Conservation (phyloP, 2,329 filamentous ascomycete species). For the Ophiocordyceps sinensis region DNA sequence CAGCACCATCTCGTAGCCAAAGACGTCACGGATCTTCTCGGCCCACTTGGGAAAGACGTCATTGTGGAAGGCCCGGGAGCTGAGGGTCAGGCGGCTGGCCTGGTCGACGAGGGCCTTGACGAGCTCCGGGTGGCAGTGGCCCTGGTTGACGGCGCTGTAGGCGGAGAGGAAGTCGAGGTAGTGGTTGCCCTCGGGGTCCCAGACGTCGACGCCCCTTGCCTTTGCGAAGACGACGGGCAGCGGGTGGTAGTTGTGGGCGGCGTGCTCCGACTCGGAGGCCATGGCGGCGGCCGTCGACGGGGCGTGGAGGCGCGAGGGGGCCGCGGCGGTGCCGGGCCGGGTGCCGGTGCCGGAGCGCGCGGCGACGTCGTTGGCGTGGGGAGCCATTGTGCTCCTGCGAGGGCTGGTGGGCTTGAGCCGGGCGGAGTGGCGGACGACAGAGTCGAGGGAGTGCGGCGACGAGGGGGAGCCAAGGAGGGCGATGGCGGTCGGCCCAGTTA, state of each 20-base stretch:
- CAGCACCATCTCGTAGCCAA: constrained; percentile 94
- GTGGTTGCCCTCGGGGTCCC: constrained; percentile 91
- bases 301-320: constrained; percentile 47
- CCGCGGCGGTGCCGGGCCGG: constrained; percentile 1
- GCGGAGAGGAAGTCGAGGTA: constrained; percentile 97
- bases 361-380: constrained; percentile 35
- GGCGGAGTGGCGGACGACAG: neutral
- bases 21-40: constrained; percentile 75
- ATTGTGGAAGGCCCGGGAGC: constrained; percentile 92
- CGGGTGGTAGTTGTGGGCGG: constrained; percentile 98
- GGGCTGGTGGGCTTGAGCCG: neutral
- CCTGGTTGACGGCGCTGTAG: constrained; percentile 96
- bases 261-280: constrained; percentile 64
- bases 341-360: constrained; percentile 5
- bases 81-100: constrained; percentile 77
- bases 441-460: neutral
- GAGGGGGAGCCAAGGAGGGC: too few species aligned
- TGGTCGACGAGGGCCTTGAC: constrained; percentile 83
- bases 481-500: too few species aligned
- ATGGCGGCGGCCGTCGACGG: constrained; percentile 70
- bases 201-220: constrained; percentile 75
- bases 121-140: constrained; percentile 93
- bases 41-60: constrained; percentile 96
- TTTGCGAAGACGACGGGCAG: constrained; percentile 85
- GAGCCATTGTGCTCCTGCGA: constrained; percentile 33